Base-by-base conservation (phyloP, 805 yeast genomes). In the Lipomyces japonicus region DNA sequence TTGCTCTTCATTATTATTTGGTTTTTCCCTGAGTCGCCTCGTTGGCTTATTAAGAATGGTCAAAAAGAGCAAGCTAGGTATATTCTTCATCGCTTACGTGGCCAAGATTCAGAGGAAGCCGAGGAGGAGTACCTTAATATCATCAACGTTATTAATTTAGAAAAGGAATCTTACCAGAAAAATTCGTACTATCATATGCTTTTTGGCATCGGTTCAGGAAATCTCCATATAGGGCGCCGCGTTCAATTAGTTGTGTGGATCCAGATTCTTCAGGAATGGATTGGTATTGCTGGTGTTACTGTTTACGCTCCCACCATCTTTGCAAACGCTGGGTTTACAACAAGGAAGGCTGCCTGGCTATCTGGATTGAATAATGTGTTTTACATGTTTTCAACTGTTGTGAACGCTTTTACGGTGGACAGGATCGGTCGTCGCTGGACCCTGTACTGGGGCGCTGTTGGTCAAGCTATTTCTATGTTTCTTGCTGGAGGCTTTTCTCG, bases 1-100 rank as follows among this genome's bases (percentile, higher is more conserved):
- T 50, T 73, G 22, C 66, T 77, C 51, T 66, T 69, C 14, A 42
- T 58, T 9, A 70, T 76, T 44, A 69, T 75, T 5, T 57, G 68
- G 26, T 64, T 70, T 42, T 65, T 78, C 48, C 81, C 82, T 12
- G 81, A 79, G 59, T 50, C 55, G 31, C 55, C 55, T 12, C 39
- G 51, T 25, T 59, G 52, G 65, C 72, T 78, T 57, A 63, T 77
- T 46, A 73, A 74, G 22, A 65, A 71, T 38, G 72, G 70, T 50
- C 61, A 64, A 39, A 65, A 65, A 53, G 74, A 71, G 19, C 75
- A 75, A 53, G 78, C 76, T 60, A 28, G 42, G 19, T 44, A 41
- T 30, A 46, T 46, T 25, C 19, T 40, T n/a, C 16, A 46, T n/a
- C 35, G 39, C 24, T 30, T 38, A 3, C 47, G 49, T 5, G 47